These are phyloP conservation scores for Neonectria neomacrospora DNA, from an alignment of 2,329 filamentous ascomycete genomes.

Conservation along the genomic window DNA sequence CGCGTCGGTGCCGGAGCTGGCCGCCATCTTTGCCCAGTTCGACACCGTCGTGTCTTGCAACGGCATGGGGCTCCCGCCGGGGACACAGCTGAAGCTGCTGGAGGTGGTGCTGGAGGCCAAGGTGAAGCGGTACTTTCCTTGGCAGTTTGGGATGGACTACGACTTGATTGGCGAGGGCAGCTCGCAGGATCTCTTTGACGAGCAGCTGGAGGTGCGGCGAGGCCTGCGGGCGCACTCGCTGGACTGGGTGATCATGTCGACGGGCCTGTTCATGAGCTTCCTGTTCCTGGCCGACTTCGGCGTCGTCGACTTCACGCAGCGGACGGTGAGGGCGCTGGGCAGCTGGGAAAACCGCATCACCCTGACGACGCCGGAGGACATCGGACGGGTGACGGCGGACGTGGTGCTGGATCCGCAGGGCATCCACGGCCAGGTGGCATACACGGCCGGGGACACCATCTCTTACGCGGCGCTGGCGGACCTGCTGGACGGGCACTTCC, in stretches of 20 bases:
- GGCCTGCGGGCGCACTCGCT: conserved; percentile 62
- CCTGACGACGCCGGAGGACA: conserved; percentile 71
- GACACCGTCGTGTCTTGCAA: conserved; percentile 69
- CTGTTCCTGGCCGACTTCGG: conserved; percentile 72
- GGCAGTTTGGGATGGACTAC: conserved; percentile 81
- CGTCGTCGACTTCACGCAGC: conserved; percentile 61
- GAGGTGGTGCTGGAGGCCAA: conserved; percentile 63
- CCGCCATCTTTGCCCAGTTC: conserved; percentile 56
- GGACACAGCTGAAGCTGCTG: conserved; percentile 68
- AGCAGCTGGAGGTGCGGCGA: conserved; percentile 70
- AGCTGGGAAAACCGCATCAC: conserved; percentile 72
- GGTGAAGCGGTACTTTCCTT: conserved; percentile 69
- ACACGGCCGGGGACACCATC: conserved; percentile 70
- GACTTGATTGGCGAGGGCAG: conserved; percentile 69
- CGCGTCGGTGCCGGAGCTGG: conserved; percentile 52
- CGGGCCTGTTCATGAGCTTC: conserved; percentile 77
- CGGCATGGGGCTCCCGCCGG: conserved; percentile 67
- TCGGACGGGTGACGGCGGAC: conserved; percentile 69
- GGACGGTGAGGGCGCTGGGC: conserved; percentile 65
- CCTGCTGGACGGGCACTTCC: conserved; percentile 58
- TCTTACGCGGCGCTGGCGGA: conserved; percentile 66
- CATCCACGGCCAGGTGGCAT: conserved; percentile 60
- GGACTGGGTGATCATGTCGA: conserved; percentile 73
- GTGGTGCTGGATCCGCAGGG: conserved; percentile 58
- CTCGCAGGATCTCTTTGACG: conserved; percentile 73